These are phyloP conservation scores for Salix arbutifolia DNA, from an alignment of 345 rosid genomes.

Conservation along the genomic window DNA sequence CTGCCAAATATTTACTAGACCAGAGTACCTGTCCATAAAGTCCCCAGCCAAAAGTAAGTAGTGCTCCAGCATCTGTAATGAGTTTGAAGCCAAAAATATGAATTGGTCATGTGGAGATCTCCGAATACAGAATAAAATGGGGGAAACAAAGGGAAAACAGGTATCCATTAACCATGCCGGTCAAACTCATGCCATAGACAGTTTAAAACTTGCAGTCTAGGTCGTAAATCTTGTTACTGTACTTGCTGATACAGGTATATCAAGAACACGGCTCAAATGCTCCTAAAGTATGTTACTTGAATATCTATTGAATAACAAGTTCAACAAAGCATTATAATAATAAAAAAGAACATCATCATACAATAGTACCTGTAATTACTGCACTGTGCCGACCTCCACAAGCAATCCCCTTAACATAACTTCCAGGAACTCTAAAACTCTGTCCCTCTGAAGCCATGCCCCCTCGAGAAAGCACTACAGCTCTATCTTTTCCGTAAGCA, in stretches of 20 bases:
- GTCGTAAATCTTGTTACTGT: not conserved
- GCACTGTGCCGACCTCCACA: constrained; percentile 99
- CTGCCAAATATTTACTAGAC: not conserved
- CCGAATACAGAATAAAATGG: not conserved
- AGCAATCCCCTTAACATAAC: constrained; percentile 72
- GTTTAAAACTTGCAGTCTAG: not conserved
- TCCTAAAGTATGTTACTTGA: not conserved
- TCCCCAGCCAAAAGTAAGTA: constrained; percentile 99
- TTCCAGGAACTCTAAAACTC: constrained; percentile 67
- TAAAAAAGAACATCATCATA: not conserved
- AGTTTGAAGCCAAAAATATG: not conserved
- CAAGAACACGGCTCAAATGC: not conserved
- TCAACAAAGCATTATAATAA: not conserved
- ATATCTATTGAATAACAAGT: not conserved
- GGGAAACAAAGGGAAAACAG: constrained; percentile 1
- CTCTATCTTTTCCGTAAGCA: constrained; percentile 51
- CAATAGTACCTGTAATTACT: constrained; percentile 65
- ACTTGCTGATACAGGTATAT: not conserved
- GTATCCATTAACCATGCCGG: not conserved
- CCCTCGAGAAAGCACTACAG: constrained; percentile 43
- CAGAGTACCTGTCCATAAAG: constrained; percentile 89
- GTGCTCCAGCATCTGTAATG: constrained; percentile 86
- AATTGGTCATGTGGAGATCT: not conserved
- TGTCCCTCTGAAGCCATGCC: constrained; percentile 56
- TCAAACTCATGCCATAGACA: not conserved